Evolutionary conservation across 441 rosid species (phyloP).

Genomic region (Cnidoscolus chayamansa): DNA sequence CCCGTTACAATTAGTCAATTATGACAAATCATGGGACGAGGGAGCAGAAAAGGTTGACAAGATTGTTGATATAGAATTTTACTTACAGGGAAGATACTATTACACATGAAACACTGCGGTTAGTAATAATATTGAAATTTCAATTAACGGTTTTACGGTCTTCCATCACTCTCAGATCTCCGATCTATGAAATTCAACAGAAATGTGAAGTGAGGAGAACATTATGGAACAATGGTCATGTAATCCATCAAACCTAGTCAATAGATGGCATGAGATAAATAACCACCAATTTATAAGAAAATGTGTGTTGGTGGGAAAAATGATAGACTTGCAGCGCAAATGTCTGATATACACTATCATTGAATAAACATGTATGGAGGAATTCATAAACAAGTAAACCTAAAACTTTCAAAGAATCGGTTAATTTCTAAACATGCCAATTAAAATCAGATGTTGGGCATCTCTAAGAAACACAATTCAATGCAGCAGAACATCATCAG

Average conservation of each 20-base stretch:
- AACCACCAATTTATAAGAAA: neutral
- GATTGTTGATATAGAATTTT: neutral
- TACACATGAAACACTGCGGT: neutral
- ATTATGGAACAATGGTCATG: neutral
- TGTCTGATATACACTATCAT: neutral
- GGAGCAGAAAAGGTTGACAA: neutral
- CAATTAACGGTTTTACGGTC: neutral
- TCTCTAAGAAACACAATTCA: neutral
- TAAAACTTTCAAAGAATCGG: neutral
- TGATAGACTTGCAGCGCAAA: neutral
- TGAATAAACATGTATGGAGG: neutral
- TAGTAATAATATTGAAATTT: neutral
- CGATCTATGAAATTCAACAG: neutral
- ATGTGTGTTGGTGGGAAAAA: neutral
- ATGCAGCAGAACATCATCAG: neutral
- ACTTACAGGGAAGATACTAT: neutral
- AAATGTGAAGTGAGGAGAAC: neutral
- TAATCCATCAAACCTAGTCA: neutral
- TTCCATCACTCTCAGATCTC: neutral
- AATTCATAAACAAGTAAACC: slow-evolving; percentile 1
- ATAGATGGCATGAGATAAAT: neutral
- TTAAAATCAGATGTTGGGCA: neutral
- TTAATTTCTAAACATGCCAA: slow-evolving; percentile 1
- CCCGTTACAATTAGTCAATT: neutral
- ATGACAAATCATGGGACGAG: neutral